Base-by-base conservation (phyloP, 352 stramenopile genomes). In the Globisporangium rhizosaccharum region DNA sequence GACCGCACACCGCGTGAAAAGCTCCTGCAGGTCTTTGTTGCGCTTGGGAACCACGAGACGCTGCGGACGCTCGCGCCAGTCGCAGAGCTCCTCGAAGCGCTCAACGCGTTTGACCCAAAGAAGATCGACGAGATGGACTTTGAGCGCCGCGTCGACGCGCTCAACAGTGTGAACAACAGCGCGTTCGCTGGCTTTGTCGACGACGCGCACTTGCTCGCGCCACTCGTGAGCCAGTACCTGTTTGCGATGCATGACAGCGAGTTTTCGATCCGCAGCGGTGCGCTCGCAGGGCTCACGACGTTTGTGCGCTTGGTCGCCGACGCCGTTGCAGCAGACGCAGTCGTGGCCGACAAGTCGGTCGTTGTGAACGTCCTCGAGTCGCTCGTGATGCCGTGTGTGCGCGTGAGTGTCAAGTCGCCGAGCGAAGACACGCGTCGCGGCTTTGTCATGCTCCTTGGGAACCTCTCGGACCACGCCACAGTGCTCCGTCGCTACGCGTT, bases 321-420 rank as follows among this genome's bases (percentile, higher is more conserved):
- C 37, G 63, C 67, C 18, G 61, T 73, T 18, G 54, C 66, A 2
- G 59, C 63, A 10, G 57, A 59, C 33, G 28, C 58, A 6, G 47
- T 30, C 30, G 62, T 64, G 30, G 62, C 25, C 3, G 59, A 54
- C 8, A 80, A 85, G 33, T 78, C 63, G 10, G 71, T 81, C 9
- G 59, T 90, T 20, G 57, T 90, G 5, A 90, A 90, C 57, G 78
- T 90, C 9, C 74, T 96, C 51, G 83, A 96, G 65, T 94, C 86
- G 11, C 70, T 94, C 25, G 75, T 97, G 36, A 96, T 97, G 84
- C 90, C 88, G 15, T 91, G 82, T 51, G 71, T 96, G 25, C 85
- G 90, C 11, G 73, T 79, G 41, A 96, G 89, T 49, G 63, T 97
- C 18, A 87, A 87, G 44, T 89, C 77, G 14, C 72, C 75, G 0